A percentile compares a stretch with the other conserved stretches of the same genome.
Evolutionary conservation across 2,329 filamentous ascomycete genomes (phyloP).

Genomic region (Cytospora schulzeri): DNA sequence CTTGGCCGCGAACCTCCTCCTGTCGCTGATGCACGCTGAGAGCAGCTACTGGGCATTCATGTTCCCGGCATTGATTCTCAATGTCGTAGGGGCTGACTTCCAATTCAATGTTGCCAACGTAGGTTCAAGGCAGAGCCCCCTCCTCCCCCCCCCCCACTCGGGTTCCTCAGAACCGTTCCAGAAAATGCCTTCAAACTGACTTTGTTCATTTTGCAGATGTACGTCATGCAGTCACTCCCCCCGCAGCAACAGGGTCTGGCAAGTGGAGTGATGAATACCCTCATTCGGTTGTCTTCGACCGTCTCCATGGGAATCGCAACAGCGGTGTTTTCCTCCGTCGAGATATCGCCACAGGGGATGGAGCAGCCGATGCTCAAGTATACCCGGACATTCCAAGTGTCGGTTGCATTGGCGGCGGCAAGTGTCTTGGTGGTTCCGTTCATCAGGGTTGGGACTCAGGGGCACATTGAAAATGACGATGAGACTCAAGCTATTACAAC

Average conservation of each 20-base stretch:
- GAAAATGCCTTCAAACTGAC: slow-evolving; percentile 20
- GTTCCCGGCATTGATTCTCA: slow-evolving; percentile 62
- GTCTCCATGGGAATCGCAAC: slow-evolving; percentile 64
- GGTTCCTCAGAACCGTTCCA: neutral
- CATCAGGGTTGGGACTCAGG: slow-evolving; percentile 56
- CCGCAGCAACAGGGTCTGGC: slow-evolving; percentile 65
- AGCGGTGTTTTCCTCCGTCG: slow-evolving; percentile 58
- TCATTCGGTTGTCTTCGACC: slow-evolving; percentile 61
- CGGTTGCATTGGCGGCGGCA: slow-evolving; percentile 45
- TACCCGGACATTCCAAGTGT: slow-evolving; percentile 53
- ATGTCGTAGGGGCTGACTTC: slow-evolving; percentile 67
- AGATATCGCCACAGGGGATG: slow-evolving; percentile 36
- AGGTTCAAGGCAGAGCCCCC: too few species aligned
- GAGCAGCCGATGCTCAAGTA: slow-evolving; percentile 51
- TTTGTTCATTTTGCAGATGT: slow-evolving; percentile 53
- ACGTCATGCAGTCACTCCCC: slow-evolving; percentile 67
- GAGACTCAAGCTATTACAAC: neutral
- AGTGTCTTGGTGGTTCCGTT: slow-evolving; percentile 53
- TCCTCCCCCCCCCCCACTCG: neutral
- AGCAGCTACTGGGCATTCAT: slow-evolving; percentile 66
- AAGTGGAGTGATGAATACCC: slow-evolving; percentile 69
- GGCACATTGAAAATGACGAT: slow-evolving; percentile 32
- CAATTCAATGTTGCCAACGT: slow-evolving; percentile 72
- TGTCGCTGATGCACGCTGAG: slow-evolving; percentile 57
- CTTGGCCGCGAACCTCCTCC: slow-evolving; percentile 48